Base-by-base conservation (phyloP, 2,329 filamentous ascomycete species). In the Pseudogymnoascus sp. region DNA sequence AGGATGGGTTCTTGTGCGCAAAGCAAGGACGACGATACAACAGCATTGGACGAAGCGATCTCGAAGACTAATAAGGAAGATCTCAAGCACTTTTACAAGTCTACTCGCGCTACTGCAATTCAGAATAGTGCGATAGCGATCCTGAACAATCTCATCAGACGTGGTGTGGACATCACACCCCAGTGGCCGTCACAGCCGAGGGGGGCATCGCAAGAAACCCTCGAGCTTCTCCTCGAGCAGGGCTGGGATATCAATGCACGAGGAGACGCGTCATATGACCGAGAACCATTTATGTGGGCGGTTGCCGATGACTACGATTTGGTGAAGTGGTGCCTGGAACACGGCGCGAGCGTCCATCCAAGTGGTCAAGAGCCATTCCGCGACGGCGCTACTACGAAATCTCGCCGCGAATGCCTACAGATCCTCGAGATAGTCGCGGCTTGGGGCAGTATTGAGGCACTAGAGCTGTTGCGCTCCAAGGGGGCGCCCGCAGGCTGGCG, bases 171-270 rank as follows among this genome's bases (percentile, higher is more conserved):
- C 3, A 36, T 65, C 21, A 33, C 1, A 3, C 26, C 44, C 6
- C 21, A 15, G 17, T 31, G 33, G 13, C 33, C 61, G 21, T 17
- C 8, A 23, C n/a, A 28, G 1, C 23, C 36, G 1, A 33, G 10
- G 23, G 61, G 53, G 1, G 21, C 42, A 60, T 60, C 61, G 17
- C 26, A 47, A 40, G 61, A 63, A 50, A 42, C 61, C 17, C 64
- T 65, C 53, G 64, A 65, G 61, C 53, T 65, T 36, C 61, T 65
- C 1, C 21, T 65, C 57, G 64, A 7, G 23, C 42, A 65, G 1
- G 61, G 61, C 26, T 65, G 64, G 64, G 64, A 65, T 44, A 63
- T 65, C 26, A 60, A 65, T 47, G 31, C 4, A 15, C 64, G 36
- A 40, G 21, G 47, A 11, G 3, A 1, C 10, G 3, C 23, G 50